These are phyloP conservation scores for Linnemannia elongata DNA, from an alignment of 192 early-diverging fungal species.

Conservation along the genomic window DNA sequence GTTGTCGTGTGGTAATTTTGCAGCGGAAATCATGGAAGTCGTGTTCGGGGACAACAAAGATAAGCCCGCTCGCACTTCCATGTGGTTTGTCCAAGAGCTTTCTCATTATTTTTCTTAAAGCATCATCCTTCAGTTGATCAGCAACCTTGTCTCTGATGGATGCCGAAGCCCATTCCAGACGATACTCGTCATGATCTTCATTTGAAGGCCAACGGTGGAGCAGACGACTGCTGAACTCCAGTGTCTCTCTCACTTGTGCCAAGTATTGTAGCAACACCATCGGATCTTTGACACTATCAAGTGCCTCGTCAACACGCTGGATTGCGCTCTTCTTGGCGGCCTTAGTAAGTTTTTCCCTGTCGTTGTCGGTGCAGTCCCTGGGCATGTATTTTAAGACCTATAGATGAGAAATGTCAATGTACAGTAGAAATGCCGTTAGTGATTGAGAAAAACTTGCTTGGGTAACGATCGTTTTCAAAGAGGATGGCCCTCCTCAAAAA, in stretches of 20 bases:
- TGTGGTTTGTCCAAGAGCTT: background rate
- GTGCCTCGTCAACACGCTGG: constrained; percentile 10
- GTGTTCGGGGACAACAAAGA: background rate
- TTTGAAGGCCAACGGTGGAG: constrained; percentile 25
- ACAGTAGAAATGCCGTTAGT: too few relatives aligned
- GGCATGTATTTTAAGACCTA: too few relatives aligned
- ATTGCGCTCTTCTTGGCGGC: constrained; percentile 6
- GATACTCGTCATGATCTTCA: constrained; percentile 3
- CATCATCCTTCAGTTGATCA: background rate
- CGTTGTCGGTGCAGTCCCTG: background rate
- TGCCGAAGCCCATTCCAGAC: constrained; percentile 13
- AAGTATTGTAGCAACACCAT: constrained; percentile 20
- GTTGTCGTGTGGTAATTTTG: background rate
- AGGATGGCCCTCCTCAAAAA: background rate
- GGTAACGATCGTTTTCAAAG: too few relatives aligned
- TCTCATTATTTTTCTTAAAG: constrained; percentile 8
- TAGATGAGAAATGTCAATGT: too few relatives aligned
- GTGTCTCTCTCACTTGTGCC: background rate
- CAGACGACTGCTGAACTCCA: constrained; percentile 34
- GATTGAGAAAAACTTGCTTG: background rate
- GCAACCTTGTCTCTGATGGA: background rate
- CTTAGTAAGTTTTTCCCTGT: background rate
- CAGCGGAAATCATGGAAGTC: background rate
- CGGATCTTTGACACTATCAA: constrained; percentile 6
- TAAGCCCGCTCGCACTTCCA: constrained; percentile 13